Conservation (phyloP, 352 stramenopile genomes). For the Phytophthora litchii region DNA sequence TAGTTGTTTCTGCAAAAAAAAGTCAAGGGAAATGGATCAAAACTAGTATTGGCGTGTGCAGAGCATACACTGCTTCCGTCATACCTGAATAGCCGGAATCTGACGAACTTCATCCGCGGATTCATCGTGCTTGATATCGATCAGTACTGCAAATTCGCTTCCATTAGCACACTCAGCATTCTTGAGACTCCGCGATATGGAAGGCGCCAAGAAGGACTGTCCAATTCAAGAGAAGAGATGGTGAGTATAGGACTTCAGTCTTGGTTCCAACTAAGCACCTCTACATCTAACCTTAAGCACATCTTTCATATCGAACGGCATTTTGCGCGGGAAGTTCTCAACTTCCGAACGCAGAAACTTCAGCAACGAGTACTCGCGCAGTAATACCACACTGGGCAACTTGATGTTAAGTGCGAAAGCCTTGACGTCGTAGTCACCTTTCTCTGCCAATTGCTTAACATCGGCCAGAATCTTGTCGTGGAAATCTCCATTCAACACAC, state of each 20-base stretch:
- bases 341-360: constrained; percentile 54
- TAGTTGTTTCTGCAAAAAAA: constrained; percentile 56
- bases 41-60: constrained; percentile 3
- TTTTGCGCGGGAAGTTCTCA: constrained; percentile 38
- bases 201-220: constrained; percentile 51
- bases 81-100: constrained; percentile 76
- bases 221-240: constrained; percentile 7
- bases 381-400: constrained; percentile 73
- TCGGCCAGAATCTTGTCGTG: constrained; percentile 50
- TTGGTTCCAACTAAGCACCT: not conserved
- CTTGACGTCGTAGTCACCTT: constrained; percentile 64
- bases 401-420: constrained; percentile 84
- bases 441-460: constrained; percentile 40
- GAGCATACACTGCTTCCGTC: not conserved
- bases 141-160: constrained; percentile 69
- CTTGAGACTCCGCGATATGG: constrained; percentile 52
- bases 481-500: constrained; percentile 56
- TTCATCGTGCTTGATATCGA: constrained; percentile 74
- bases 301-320: constrained; percentile 77
- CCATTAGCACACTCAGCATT: constrained; percentile 56
- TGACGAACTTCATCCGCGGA: constrained; percentile 77
- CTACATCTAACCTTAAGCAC: constrained; percentile 62
- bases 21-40: not conserved
- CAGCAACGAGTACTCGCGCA: constrained; percentile 79
- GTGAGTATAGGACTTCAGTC: constrained; percentile 6